Conservation (phyloP, 169 alveolate genomes). For the Plasmodium coatneyi region DNA sequence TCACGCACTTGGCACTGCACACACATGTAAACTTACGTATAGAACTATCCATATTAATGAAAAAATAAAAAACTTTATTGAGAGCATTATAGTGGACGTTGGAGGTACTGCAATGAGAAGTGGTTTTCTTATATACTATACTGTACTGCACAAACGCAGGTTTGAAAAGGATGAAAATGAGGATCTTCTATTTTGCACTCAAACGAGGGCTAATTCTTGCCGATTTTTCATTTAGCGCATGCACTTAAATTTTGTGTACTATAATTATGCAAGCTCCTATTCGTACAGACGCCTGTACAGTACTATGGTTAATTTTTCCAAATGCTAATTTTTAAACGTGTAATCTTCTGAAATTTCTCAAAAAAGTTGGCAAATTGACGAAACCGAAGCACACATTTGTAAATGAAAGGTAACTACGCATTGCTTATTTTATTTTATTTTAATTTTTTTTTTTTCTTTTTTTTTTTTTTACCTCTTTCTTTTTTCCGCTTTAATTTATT, state of each 20-base stretch:
- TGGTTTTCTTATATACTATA: background rate
- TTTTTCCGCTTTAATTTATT: background rate
- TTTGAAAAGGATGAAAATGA: background rate
- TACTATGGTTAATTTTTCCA: background rate
- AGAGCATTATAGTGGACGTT: slow-evolving; percentile 8
- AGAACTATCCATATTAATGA: slow-evolving; percentile 26
- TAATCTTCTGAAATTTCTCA: background rate
- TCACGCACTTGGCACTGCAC: background rate
- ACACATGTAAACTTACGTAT: slow-evolving; percentile 41
- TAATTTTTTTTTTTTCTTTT: background rate
- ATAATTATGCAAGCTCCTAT: background rate
- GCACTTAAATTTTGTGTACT: background rate
- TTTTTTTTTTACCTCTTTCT: background rate
- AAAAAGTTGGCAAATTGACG: background rate
- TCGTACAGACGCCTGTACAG: background rate
- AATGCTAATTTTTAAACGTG: background rate
- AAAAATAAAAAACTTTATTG: slow-evolving; percentile 38
- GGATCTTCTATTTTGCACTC: background rate
- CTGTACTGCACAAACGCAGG: background rate
- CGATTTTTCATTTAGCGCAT: background rate
- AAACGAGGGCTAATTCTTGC: background rate
- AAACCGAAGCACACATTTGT: background rate
- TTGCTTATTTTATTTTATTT: no score
- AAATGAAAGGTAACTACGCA: background rate
- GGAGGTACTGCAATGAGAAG: background rate